Conservation (phyloP, 192 early-diverging fungal genomes). For the Podila clonocystis region DNA sequence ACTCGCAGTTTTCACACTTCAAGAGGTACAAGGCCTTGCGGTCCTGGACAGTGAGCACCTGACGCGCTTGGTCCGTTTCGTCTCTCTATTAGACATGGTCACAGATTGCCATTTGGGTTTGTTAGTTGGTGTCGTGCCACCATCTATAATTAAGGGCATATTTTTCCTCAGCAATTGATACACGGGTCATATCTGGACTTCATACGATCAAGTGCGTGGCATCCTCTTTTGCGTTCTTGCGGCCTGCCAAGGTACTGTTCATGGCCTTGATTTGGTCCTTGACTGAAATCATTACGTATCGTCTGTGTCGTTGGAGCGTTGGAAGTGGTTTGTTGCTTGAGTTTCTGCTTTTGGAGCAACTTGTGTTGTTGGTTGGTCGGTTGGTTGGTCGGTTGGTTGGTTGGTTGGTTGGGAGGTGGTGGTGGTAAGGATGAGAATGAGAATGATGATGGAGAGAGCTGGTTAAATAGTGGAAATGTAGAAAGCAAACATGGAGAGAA, state of each 20-base stretch:
- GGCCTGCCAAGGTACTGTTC: slow-evolving; percentile 7
- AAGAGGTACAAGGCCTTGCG: slow-evolving; percentile 39
- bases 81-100: slow-evolving; percentile 8
- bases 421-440: not conserved
- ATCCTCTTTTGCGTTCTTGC: slow-evolving; percentile 32
- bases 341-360: not conserved
- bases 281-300: slow-evolving; percentile 36
- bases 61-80: slow-evolving; percentile 9
- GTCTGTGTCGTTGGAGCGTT: not conserved
- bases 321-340: not conserved
- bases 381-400: not conserved
- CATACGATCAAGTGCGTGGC: slow-evolving; percentile 43
- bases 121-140: too few relatives aligned
- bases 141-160: too few relatives aligned
- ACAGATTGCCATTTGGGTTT: not conserved
- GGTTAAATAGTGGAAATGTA: not conserved
- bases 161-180: not conserved
- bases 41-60: slow-evolving; percentile 23
- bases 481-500: too few relatives aligned
- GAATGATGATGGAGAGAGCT: not conserved
- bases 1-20: slow-evolving; percentile 45
- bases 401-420: not conserved
- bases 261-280: slow-evolving; percentile 38
- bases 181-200: not conserved
- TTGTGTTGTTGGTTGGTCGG: not conserved